phyloP scores from a whole-genome alignment of 768 basidiomycete species.

The Agaricus sinodeliciosus region DNA sequence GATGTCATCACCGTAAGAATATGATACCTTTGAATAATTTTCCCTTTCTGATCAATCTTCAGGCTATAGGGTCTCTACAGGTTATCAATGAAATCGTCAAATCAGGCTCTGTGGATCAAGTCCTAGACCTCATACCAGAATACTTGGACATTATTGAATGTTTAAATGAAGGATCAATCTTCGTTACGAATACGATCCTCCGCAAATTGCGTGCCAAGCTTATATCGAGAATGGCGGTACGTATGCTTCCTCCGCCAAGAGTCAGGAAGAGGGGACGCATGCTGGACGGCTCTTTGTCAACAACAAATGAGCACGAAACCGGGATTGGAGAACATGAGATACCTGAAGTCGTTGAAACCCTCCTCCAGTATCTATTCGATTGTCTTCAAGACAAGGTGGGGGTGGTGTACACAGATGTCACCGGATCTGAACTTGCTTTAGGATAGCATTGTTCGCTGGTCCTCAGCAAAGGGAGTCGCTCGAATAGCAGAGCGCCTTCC shows the following conservation, averaged over 20 bases:
- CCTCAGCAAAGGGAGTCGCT: slow-evolving; percentile 87
- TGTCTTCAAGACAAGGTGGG: slow-evolving; percentile 76
- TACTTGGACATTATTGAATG: slow-evolving; percentile 39
- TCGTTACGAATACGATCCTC: slow-evolving; percentile 56
- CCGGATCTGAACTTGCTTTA: slow-evolving; percentile 21
- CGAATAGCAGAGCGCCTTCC: slow-evolving; percentile 81
- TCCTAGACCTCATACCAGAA: slow-evolving; percentile 34
- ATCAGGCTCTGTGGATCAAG: slow-evolving; percentile 48
- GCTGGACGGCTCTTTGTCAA: slow-evolving; percentile 18
- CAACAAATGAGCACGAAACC: slow-evolving; percentile 6
- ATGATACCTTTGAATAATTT: neutral
- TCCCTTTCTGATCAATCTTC: slow-evolving; percentile 7
- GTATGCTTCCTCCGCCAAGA: slow-evolving; percentile 40
- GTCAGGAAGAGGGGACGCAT: slow-evolving; percentile 20
- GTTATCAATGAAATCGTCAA: slow-evolving; percentile 68
- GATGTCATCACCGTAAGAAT: slow-evolving; percentile 46
- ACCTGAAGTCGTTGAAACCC: slow-evolving; percentile 70
- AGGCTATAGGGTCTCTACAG: slow-evolving; percentile 67
- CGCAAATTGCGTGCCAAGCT: slow-evolving; percentile 68
- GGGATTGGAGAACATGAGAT: slow-evolving; percentile 47
- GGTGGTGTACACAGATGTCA: neutral
- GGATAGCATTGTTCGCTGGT: slow-evolving; percentile 95
- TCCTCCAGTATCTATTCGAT: slow-evolving; percentile 66
- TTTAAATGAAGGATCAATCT: slow-evolving; percentile 32
- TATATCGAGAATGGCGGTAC: slow-evolving; percentile 54